Base-by-base conservation (phyloP, 768 basidiomycete species). In the Lactarius vividus region DNA sequence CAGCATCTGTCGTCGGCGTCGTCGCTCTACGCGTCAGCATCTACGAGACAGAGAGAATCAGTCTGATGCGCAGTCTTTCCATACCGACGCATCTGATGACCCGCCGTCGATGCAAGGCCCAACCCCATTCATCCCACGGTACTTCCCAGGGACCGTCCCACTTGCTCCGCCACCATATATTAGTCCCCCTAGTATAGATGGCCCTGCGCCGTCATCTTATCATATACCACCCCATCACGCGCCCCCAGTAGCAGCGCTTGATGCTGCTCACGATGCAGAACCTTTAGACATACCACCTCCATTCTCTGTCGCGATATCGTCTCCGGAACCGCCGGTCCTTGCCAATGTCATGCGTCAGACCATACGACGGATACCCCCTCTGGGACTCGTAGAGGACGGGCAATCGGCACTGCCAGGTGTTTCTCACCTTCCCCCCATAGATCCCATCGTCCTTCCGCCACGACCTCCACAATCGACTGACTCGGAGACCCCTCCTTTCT, bases 121-220 rank as follows among this genome's bases (percentile, higher is more conserved):
- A 31, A 75, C 74, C 10, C 78, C 81, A 3, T 86, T 86, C 73
- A 73, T 83, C 23, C 83, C 84, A 73, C 81, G 83, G 71, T 85
- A 80, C 73, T 85, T 85, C 81, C 85, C 84, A 31, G 82, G 81
- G 10, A 81, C 82, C 0, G 71, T 77, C 35, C 75, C 81, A 20
- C 75, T 76, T 42, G 66, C 75, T 39, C 78, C 80, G 8, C 82
- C 79, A 11, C 79, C 80, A 28, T 74, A 79, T 33, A 77, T 80
- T 69, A 66, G 35, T 74, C 77, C n/a, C 74, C 74, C 46, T 49
- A 9, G 46, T 40, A 40, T 40, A 15, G 40, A 40, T 40, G 16
- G 16, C 16, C 16, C 40, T 9, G 26, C 70, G 5, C 57, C 69
- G 23, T 71, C 69, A 42, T 73, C 74, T 44, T 69, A 70, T 2